Base-by-base conservation (phyloP, 768 basidiomycete genomes). In the Astraeus odoratus region DNA sequence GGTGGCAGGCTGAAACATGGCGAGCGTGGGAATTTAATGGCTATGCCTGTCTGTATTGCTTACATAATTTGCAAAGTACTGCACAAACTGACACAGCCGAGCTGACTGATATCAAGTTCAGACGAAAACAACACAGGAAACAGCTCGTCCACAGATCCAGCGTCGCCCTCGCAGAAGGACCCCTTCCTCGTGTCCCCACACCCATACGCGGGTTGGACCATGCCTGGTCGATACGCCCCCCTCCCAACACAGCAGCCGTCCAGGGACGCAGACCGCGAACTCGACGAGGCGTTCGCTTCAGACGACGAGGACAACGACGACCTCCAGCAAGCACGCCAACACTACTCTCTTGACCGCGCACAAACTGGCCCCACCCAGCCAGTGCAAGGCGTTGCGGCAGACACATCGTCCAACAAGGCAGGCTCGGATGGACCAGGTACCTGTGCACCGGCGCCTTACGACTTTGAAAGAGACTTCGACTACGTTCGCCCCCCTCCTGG, bases 401-500 rank as follows among this genome's bases (percentile, higher is more conserved):
- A 47, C 30, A 63, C 65, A 35, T n/a, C 50, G 24, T 22, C 30
- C n/a, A n/a, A n/a, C 47, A 49, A 52, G 39, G 8, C 39, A 13
- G 22, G 26, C 33, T 12, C 55, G n/a, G 29, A 35, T n/a, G 5
- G 29, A 41, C 44, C 47, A 6, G 31, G 47, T 2, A 39, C n/a
- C n/a, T n/a, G 35, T 23, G 5, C 50, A 8, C 70, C 76, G 12
- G 75, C 74, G 22, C 62, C 68, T 2, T 88, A 88, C 64, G 84
- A 91, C 61, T 92, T 91, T 59, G 89, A 92, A 60, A 72, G 84
- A 20, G 80, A 81, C 47, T 86, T 83, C 57, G 82, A 85, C 55
- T 77, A 75, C 46, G 68, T 59, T 51, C 72, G 69, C 29, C 86
- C 86, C 1, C 88, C 88, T 1, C 86, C 88, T 4, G 87, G 87